phyloP scores from a whole-genome alignment of 306 rosid genomes.

The Canavalia ensiformis region DNA sequence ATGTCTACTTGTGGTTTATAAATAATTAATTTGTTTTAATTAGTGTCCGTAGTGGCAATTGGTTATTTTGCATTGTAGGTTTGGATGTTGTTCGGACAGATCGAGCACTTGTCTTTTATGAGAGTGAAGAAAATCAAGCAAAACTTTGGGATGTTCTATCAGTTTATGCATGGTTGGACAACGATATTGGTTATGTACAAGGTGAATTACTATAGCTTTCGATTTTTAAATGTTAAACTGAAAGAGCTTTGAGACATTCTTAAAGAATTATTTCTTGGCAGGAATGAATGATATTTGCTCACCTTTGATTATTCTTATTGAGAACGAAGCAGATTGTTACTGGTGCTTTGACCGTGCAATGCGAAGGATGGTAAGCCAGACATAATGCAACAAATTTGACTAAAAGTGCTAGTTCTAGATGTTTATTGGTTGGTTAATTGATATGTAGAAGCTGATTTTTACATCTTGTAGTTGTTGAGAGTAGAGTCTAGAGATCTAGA shows the following conservation, averaged over 20 bases:
- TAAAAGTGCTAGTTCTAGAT: constrained; percentile 31
- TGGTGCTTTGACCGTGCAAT: constrained; percentile 97
- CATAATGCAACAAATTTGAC: constrained; percentile 18
- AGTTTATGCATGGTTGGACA: constrained; percentile 89
- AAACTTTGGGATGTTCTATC: constrained; percentile 92
- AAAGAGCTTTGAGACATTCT: constrained; percentile 46
- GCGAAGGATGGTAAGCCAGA: constrained; percentile 85
- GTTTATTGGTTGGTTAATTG: constrained; percentile 38
- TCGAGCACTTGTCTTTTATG: constrained; percentile 83
- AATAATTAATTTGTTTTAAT: constrained; percentile 33
- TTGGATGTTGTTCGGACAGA: constrained; percentile 93
- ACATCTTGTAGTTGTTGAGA: constrained; percentile 7
- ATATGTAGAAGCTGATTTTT: neutral
- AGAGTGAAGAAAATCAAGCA: constrained; percentile 83
- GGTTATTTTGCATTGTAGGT: constrained; percentile 67
- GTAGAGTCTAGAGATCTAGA: constrained; percentile 29
- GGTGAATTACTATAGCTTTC: constrained; percentile 57
- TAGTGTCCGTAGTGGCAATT: constrained; percentile 45
- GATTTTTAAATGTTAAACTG: constrained; percentile 28
- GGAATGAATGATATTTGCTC: constrained; percentile 99
- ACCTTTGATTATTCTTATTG: constrained; percentile 82
- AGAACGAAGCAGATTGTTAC: constrained; percentile 86
- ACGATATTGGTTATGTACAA: constrained; percentile 93
- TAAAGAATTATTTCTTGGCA: constrained; percentile 51
- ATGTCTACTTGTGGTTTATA: constrained; percentile 7